These are phyloP conservation scores for Cladophialophora immunda DNA, from an alignment of 2,329 filamentous ascomycete species.

Conservation along the genomic window DNA sequence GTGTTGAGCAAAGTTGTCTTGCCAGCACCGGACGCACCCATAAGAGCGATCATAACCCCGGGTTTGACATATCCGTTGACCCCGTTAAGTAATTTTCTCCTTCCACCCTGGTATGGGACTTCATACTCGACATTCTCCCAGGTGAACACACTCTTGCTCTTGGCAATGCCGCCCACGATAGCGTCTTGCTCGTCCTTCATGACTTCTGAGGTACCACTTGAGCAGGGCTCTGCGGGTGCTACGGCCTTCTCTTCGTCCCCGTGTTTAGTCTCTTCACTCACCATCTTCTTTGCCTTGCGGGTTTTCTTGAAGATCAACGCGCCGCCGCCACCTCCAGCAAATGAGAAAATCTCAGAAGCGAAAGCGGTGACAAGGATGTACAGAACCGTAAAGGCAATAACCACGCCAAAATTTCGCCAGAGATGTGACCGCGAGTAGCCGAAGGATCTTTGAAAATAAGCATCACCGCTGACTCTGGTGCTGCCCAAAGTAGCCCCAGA, in stretches of 20 bases:
- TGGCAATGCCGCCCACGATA: slow-evolving; percentile 58
- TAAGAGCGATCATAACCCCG: slow-evolving; percentile 79
- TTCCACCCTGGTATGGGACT: slow-evolving; percentile 71
- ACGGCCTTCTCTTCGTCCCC: slow-evolving; percentile 66
- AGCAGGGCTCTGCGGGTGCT: slow-evolving; percentile 42
- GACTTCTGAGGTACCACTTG: slow-evolving; percentile 45
- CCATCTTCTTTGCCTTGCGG: slow-evolving; percentile 65
- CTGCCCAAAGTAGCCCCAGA: slow-evolving; percentile 64
- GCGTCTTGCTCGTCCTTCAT: slow-evolving; percentile 47
- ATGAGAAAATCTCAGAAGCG: slow-evolving; percentile 71
- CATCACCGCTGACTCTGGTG: slow-evolving; percentile 60
- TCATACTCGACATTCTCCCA: slow-evolving; percentile 77
- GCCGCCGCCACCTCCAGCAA: slow-evolving; percentile 65
- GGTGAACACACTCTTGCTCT: slow-evolving; percentile 73
- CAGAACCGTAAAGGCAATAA: slow-evolving; percentile 77
- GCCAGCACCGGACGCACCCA: slow-evolving; percentile 82
- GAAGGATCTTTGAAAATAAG: slow-evolving; percentile 65
- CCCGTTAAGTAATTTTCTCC: slow-evolving; percentile 70
- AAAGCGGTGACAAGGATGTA: slow-evolving; percentile 77
- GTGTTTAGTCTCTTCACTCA: slow-evolving; percentile 54
- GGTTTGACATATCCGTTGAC: slow-evolving; percentile 82
- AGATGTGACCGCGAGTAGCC: slow-evolving; percentile 62
- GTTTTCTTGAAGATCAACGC: slow-evolving; percentile 76
- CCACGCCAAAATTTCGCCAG: slow-evolving; percentile 79
- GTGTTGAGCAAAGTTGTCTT: slow-evolving; percentile 86